These are phyloP conservation scores for Cyphellophora europaea DNA, from an alignment of 2,329 filamentous ascomycete genomes.

Conservation along the genomic window DNA sequence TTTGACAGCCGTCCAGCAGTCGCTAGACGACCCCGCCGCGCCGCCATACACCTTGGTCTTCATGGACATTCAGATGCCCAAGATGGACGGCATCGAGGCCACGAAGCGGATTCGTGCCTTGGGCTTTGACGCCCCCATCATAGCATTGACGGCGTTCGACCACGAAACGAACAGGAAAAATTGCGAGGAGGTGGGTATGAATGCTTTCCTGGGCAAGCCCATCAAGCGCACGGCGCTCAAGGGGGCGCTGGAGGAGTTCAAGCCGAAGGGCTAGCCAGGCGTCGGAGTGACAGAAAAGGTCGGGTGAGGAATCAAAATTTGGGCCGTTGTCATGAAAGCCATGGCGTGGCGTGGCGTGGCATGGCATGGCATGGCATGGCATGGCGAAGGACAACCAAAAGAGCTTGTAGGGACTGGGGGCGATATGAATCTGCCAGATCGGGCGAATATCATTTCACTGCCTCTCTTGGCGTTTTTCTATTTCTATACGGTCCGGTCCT, in stretches of 20 bases:
- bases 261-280: too few species aligned
- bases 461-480: too few species aligned
- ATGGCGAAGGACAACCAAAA: too few species aligned
- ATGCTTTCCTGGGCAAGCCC: slow-evolving; percentile 68
- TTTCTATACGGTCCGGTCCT: too few species aligned
- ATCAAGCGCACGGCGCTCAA: slow-evolving; percentile 77
- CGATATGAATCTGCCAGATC: too few species aligned
- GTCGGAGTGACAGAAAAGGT: too few species aligned
- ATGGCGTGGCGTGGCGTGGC: too few species aligned
- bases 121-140: slow-evolving; percentile 78
- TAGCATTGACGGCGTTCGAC: slow-evolving; percentile 79
- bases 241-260: slow-evolving; percentile 62
- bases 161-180: slow-evolving; percentile 81
- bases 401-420: too few species aligned
- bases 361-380: too few species aligned
- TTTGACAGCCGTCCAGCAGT: slow-evolving; percentile 70
- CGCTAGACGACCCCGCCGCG: slow-evolving; percentile 47
- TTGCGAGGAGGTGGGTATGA: slow-evolving; percentile 80
- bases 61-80: slow-evolving; percentile 61
- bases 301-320: too few species aligned
- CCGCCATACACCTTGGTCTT: slow-evolving; percentile 77
- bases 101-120: slow-evolving; percentile 47
- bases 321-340: too few species aligned
- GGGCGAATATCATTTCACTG: too few species aligned
- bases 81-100: slow-evolving; percentile 39